Evolutionary conservation across 371 early-diverging fungal species (phyloP), one percentile per base, ranked within the genome.

Genomic region (Zychaea mexicana): DNA sequence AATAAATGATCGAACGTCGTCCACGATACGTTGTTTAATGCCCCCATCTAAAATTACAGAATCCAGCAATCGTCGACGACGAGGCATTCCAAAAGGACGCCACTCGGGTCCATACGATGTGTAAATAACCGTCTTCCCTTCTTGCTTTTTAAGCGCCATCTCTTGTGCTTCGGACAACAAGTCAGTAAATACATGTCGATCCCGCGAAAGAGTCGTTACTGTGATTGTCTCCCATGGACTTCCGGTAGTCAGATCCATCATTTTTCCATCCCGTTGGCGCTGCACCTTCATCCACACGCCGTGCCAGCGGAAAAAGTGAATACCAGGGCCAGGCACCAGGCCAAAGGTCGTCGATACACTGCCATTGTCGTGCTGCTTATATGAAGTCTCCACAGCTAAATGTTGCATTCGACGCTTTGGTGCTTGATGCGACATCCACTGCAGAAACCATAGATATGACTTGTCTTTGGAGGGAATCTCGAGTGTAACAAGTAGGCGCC

Each of bases 41-140:
- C 90, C 92, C n/a, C 79, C 74, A 62, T 94, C 93, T 57, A 98
- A 70, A 24, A 98, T 89, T 2, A 98, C 99, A 21, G 92, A 91
- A 4, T 86, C 85, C n/a, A 98, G 63, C 42, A 90, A 77, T 39
- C 98, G 79, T 45, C 92, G 74, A 71, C 90, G 88, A 54, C 98
- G 81, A 15, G 99, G 99, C 69, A 91, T 83, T 8, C 99, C 99
- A 84, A 98, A 98, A 0, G 95, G 96, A 56, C 96, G 81, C 99
- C 99, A 98, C 61, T 98, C 98, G 1, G 94, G 94, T 0, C 98
- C 99, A 78, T 88, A 94, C 47, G 92, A 92, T 1, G 96, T 96
- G 74, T 94, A 98, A 47, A 98, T 83, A 10, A 98, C 97, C 0
- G 96, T 96, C 64, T 96, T 96, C 15, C 97, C 98, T 59, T 92